phyloP scores from a whole-genome alignment of 1,139 yeast genomes.

The Candida tunisiensis region DNA sequence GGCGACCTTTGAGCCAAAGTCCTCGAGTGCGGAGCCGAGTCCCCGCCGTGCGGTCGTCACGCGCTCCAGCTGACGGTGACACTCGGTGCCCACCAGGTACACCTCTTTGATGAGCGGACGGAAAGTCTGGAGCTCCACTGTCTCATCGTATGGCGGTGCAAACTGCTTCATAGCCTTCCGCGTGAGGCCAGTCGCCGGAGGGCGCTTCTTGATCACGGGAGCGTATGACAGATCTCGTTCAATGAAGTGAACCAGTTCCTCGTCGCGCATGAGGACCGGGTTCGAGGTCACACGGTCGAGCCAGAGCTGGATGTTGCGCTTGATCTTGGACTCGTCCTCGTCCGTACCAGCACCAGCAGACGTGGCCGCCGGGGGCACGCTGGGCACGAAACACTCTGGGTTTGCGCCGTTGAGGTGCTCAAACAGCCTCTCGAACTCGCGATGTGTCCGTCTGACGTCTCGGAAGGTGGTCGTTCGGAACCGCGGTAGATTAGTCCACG shows the following conservation, averaged over 20 bases:
- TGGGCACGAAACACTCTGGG: constrained; percentile 87
- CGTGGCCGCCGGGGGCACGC: constrained; percentile 59
- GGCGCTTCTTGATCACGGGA: constrained; percentile 27
- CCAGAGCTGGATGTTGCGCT: constrained; percentile 66
- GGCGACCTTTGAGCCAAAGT: constrained; percentile 43
- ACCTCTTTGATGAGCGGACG: constrained; percentile 73
- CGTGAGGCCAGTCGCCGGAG: constrained; percentile 64
- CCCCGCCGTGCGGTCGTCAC: constrained; percentile 37
- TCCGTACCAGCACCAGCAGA: constrained; percentile 73
- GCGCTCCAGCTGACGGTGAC: constrained; percentile 37
- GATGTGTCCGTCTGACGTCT: constrained; percentile 65
- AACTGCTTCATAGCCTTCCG: constrained; percentile 84
- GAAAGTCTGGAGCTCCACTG: constrained; percentile 61
- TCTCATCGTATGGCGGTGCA: constrained; percentile 83
- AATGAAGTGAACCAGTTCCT: constrained; percentile 73
- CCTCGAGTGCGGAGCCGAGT: constrained; percentile 40
- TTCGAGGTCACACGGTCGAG: constrained; percentile 55
- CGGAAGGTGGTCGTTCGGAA: constrained; percentile 58
- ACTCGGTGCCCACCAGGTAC: constrained; percentile 42
- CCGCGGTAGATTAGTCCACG: constrained; percentile 47
- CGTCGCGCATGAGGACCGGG: constrained; percentile 70
- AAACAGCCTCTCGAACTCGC: constrained; percentile 62
- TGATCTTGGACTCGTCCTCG: constrained; percentile 51
- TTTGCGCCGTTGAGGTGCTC: constrained; percentile 64
- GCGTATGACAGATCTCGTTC: constrained; percentile 66